Percentiles rank a stretch among this genome's conserved stretches.
These are phyloP conservation scores for Yarrowia sp. DNA, from an alignment of 805 yeast genomes.

Conservation along the genomic window DNA sequence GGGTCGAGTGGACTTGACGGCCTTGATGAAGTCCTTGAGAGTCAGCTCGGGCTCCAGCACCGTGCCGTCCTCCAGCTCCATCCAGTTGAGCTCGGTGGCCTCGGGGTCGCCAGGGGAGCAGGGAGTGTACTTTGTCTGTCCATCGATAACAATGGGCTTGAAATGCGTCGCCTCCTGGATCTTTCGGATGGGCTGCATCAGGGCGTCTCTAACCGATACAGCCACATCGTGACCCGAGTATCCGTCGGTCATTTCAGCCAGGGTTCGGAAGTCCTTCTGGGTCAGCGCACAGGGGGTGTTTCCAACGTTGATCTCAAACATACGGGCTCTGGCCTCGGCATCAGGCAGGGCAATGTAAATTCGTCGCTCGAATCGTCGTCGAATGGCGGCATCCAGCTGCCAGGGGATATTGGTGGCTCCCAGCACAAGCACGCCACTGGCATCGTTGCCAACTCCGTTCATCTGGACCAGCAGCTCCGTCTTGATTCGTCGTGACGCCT, in stretches of 20 bases:
- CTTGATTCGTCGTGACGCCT: conserved; percentile 93
- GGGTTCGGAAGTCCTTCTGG: conserved; percentile 71
- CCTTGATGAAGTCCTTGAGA: conserved; percentile 90
- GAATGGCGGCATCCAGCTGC: conserved; percentile 97
- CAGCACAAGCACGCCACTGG: conserved; percentile 87
- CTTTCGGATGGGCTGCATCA: conserved; percentile 97
- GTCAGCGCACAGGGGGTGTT: conserved; percentile 82
- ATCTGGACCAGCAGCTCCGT: conserved; percentile 95
- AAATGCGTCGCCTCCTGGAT: conserved; percentile 97
- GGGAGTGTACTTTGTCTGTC: conserved; percentile 67
- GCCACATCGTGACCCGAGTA: conserved; percentile 98
- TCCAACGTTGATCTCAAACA: conserved; percentile 95
- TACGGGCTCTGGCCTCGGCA: conserved; percentile 84
- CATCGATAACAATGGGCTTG: conserved; percentile 55
- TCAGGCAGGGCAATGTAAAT: conserved; percentile 96
- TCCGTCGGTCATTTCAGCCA: conserved; percentile 95
- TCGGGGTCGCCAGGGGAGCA: conserved; percentile 96
- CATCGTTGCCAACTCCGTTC: conserved; percentile 98
- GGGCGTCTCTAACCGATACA: conserved; percentile 94
- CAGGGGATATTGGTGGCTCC: conserved; percentile 99
- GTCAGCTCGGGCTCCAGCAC: conserved; percentile 88
- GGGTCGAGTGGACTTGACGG: conserved; percentile 89
- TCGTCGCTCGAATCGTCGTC: conserved; percentile 95
- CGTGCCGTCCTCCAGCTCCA: conserved; percentile 87
- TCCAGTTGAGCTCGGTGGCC: conserved; percentile 92